These are phyloP conservation scores for Bacidia gigantensis DNA, from an alignment of 495 filamentous ascomycete species.

Conservation along the genomic window DNA sequence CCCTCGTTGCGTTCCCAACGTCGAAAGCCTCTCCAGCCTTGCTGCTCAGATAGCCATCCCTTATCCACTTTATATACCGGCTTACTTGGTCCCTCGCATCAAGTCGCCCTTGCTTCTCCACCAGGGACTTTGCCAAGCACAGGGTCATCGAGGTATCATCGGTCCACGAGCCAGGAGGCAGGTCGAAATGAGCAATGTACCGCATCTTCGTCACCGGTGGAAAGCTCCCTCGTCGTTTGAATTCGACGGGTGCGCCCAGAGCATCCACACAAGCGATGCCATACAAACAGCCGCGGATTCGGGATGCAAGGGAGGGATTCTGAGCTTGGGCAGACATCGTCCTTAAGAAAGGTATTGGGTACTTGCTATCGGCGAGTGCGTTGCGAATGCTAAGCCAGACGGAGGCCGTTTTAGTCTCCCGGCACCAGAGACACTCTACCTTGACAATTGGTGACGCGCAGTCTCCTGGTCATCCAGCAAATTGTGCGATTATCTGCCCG, in stretches of 20 bases:
- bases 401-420: too few species aligned
- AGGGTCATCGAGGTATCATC: conserved; percentile 37
- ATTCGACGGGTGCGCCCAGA: conserved; percentile 35
- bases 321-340: too few species aligned
- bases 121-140: conserved; percentile 30
- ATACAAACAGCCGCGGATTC: conserved; percentile 30
- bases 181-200: conserved; percentile 17
- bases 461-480: too few species aligned
- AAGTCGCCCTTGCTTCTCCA: conserved; percentile 22
- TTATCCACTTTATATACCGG: conserved; percentile 28
- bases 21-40: conserved; percentile 26
- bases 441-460: too few species aligned
- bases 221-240: conserved; percentile 27
- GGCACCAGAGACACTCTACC: too few species aligned
- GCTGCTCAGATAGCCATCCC: conserved; percentile 27
- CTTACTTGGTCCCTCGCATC: conserved; percentile 21
- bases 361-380: too few species aligned
- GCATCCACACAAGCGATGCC: conserved; percentile 34
- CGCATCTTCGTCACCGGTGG: conserved; percentile 22
- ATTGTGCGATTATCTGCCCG: too few species aligned
- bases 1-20: conserved; percentile 26
- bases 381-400: too few species aligned
- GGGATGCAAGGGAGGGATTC: conserved; percentile 14
- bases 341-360: too few species aligned
- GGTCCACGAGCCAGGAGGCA: conserved; percentile 28